Base-by-base conservation (phyloP, 352 stramenopile genomes). In the Blastocystis sp. region DNA sequence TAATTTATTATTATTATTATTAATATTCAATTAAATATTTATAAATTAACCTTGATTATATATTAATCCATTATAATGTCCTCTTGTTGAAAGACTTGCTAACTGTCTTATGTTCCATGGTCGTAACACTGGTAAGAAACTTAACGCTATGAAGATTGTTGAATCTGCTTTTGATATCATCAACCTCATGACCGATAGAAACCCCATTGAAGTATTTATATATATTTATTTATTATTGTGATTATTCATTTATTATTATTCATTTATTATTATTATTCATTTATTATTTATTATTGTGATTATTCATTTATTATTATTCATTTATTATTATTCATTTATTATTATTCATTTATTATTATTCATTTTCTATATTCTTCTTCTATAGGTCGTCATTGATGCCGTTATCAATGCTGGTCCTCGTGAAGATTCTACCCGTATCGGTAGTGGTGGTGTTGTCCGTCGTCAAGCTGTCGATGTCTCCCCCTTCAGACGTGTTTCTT, bases 131-230 rank as follows among this genome's bases (percentile, higher is more conserved):
- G 91, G 91, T 72, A 99, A 99, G 83, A 99, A 99, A 81, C n/a
- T n/a, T n/a, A n/a, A 96, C 81, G 90, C 89, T 43, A 80, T 85
- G 40, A 84, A 89, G 71, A 97, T 98, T 68, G 82, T 97, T 36
- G 85, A 94, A 77, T 88, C 96, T 74, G 89, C 90, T 65, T 77
- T 98, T 31, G 91, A 98, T 79, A 95, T 98, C 76, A 94, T 97
- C 73, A 84, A 96, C 79, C 73, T 98, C 64, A 76, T 96, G 42
- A 97, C 89, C 42, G 91, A 98, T 77, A 83, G 94, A 75, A 98
- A 97, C 81, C 91, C 90, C 36, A 77, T 97, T 46, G 89, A 98
- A 78, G 84, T 95, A n/a, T 73, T 86, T n/a, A n/a, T n/a, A n/a
- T n/a, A n/a, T n/a, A n/a, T n/a, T n/a, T n/a, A n/a, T n/a, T n/a